These are phyloP conservation scores for Barbarea vulgaris DNA, from an alignment of 345 rosid genomes.

Conservation along the genomic window DNA sequence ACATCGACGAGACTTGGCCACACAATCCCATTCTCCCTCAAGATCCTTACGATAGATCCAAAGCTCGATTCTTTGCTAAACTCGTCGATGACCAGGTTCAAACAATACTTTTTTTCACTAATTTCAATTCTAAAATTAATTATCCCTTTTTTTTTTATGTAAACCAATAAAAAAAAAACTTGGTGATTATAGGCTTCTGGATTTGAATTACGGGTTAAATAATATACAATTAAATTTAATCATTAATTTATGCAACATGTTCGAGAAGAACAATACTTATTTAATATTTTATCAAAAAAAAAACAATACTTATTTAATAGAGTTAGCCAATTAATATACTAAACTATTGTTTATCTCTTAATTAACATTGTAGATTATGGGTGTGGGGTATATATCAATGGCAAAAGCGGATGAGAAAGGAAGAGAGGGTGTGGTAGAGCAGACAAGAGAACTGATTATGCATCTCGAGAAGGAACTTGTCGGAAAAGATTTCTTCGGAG, in stretches of 20 bases:
- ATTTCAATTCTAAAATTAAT: neutral
- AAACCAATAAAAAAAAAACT: neutral
- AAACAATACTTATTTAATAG: neutral
- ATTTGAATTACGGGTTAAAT: neutral
- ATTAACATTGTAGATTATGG: slow-evolving; percentile 3
- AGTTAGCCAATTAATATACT: neutral
- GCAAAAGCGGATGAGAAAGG: slow-evolving; percentile 30
- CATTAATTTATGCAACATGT: too few species aligned
- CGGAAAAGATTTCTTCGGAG: slow-evolving; percentile 49
- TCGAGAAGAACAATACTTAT: too few species aligned
- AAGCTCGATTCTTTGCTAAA: slow-evolving; percentile 48
- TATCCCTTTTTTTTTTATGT: neutral
- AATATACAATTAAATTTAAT: neutral
- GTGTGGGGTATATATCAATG: neutral
- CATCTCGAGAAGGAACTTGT: slow-evolving; percentile 44
- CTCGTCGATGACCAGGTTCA: slow-evolving; percentile 45
- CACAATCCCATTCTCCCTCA: slow-evolving; percentile 45
- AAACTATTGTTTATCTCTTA: neutral
- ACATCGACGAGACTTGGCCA: slow-evolving; percentile 54
- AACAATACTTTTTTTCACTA: neutral
- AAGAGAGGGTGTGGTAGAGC: slow-evolving; percentile 22
- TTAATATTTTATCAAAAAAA: too few species aligned
- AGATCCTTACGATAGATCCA: slow-evolving; percentile 49
- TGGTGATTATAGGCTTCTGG: too few species aligned
- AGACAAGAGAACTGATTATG: slow-evolving; percentile 34